Conservation (phyloP, 345 rosid genomes). For the Salix arbutifolia region DNA sequence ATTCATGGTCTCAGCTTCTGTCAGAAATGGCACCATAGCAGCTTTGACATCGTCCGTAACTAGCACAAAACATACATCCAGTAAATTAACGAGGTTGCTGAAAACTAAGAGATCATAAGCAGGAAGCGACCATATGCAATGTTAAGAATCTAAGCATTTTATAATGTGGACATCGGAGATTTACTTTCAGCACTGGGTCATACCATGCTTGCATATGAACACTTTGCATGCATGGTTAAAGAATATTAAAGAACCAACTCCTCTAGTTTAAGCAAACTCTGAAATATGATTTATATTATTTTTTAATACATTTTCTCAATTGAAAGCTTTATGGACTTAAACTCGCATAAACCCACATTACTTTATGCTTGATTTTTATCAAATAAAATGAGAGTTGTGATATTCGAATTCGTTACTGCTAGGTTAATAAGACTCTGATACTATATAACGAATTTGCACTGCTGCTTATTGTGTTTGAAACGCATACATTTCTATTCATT, state of each 20-base stretch:
- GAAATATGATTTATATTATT: too few relatives aligned
- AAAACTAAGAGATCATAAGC: not conserved
- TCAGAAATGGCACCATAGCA: constrained; percentile 32
- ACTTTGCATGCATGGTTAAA: not conserved
- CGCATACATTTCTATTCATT: too few relatives aligned
- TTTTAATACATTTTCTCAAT: fast-evolving
- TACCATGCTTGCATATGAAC: not conserved
- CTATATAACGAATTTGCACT: fast-evolving
- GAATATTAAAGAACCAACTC: too few relatives aligned
- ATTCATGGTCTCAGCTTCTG: constrained; percentile 37
- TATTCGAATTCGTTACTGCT: fast-evolving
- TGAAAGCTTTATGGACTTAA: fast-evolving
- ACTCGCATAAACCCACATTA: fast-evolving
- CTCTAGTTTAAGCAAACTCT: fast-evolving
- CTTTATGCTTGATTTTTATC: fast-evolving
- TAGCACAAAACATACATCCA: constrained; percentile 1
- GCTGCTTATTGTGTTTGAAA: too few relatives aligned
- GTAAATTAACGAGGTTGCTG: not conserved
- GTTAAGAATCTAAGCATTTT: not conserved
- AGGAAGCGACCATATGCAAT: not conserved
- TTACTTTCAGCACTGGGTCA: not conserved
- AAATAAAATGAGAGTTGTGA: fast-evolving
- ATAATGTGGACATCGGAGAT: not conserved
- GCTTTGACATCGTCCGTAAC: constrained; percentile 41
- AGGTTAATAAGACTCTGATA: fast-evolving